Evolutionary conservation across 208 protist genomes (phyloP).

Genomic region (Leishmania tropica): DNA sequence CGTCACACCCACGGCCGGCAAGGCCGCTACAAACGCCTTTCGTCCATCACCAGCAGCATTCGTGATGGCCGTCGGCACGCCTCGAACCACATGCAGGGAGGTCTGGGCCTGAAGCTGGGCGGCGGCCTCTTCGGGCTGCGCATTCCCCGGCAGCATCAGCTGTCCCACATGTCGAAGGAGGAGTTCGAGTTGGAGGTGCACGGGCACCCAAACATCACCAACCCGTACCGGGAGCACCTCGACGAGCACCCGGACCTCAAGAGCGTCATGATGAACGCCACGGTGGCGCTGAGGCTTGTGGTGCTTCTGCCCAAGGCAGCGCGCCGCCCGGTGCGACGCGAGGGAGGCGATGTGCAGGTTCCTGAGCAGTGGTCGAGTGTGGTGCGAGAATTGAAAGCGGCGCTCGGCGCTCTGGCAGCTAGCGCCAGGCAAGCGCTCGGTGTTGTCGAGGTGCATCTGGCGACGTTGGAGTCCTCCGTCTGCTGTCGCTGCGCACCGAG

Average conservation of each 20-base stretch:
- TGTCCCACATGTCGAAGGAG: conserved; percentile 72
- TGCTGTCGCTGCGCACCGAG: conserved; percentile 11
- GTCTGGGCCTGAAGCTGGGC: conserved; percentile 84
- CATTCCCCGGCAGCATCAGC: conserved; percentile 76
- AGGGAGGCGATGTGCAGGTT: not conserved
- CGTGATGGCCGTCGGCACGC: conserved; percentile 82
- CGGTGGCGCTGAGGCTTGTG: conserved; percentile 49
- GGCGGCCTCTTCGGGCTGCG: conserved; percentile 89
- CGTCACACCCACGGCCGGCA: conserved; percentile 85
- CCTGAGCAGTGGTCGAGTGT: conserved; percentile 18
- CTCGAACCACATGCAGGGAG: conserved; percentile 77
- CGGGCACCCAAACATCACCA: conserved; percentile 91
- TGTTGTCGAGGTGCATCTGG: conserved; percentile 33
- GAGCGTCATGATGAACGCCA: conserved; percentile 80
- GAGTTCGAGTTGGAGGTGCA: conserved; percentile 77
- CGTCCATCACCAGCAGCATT: conserved; percentile 48
- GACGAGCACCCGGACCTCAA: conserved; percentile 71
- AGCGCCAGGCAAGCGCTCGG: not conserved
- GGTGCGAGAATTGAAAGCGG: conserved; percentile 15
- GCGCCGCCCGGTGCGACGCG: conserved; percentile 26
- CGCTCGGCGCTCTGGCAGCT: not conserved
- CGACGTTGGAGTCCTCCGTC: conserved; percentile 49
- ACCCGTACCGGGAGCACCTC: conserved; percentile 81
- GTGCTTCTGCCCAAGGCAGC: conserved; percentile 70
- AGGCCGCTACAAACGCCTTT: conserved; percentile 82